Evolutionary conservation across 345 rosid species (phyloP).

Genomic region (Citrus glauca): DNA sequence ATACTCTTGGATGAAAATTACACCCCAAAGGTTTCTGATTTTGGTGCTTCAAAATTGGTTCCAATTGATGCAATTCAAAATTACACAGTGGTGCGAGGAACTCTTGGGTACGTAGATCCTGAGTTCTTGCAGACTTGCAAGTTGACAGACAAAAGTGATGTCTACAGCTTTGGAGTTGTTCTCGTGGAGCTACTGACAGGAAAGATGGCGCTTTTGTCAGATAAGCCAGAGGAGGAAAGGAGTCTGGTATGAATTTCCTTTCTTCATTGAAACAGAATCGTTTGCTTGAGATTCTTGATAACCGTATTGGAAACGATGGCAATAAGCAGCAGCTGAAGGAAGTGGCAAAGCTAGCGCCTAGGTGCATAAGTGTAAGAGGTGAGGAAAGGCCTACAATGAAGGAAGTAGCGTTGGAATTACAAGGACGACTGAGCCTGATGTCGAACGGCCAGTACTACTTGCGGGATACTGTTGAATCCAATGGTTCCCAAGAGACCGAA

Average conservation of each 20-base stretch:
- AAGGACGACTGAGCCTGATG: neutral
- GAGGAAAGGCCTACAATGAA: slow-evolving; percentile 34
- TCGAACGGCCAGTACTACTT: no score
- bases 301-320: neutral
- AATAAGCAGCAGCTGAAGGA: neutral
- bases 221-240: neutral
- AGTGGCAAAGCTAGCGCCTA: slow-evolving; percentile 14
- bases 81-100: no score
- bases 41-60: slow-evolving; percentile 15
- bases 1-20: no score
- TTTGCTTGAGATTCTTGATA: slow-evolving; percentile 9
- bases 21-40: no score
- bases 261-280: slow-evolving; percentile 7
- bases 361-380: slow-evolving; percentile 22
- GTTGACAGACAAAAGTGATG: slow-evolving; percentile 16
- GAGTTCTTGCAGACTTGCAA: no score
- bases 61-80: slow-evolving; percentile 12
- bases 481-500: no score
- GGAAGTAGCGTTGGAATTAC: slow-evolving; percentile 22
- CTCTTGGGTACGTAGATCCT: no score
- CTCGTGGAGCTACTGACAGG: slow-evolving; percentile 9
- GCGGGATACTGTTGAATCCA: no score
- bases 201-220: neutral
- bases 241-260: slow-evolving; percentile 12
- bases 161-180: slow-evolving; percentile 19